phyloP scores from a whole-genome alignment of 768 basidiomycete species.

The Termitomyces sp. region DNA sequence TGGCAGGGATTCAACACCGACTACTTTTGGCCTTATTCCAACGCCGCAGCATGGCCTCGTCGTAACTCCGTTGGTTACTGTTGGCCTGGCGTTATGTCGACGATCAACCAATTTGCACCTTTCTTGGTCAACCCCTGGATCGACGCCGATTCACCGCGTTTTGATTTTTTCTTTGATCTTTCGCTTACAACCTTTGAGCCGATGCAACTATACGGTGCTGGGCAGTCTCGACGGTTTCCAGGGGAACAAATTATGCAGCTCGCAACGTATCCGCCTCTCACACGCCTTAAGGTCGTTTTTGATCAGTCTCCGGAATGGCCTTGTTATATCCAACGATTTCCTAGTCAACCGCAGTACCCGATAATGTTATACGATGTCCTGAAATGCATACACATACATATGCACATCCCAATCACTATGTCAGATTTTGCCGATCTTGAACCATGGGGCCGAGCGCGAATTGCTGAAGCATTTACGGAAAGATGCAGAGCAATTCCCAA shows the following conservation, averaged over 20 bases:
- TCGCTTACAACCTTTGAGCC: not conserved
- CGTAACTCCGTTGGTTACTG: not conserved
- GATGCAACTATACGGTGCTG: not conserved
- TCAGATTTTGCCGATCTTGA: not conserved
- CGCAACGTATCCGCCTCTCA: not conserved
- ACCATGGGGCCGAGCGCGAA: not conserved
- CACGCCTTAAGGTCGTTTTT: not conserved
- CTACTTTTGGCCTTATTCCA: not conserved
- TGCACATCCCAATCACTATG: not conserved
- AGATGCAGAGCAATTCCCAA: not conserved
- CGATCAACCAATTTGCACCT: not conserved
- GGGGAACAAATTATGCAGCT: not conserved
- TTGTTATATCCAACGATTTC: not conserved
- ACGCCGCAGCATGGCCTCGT: not conserved
- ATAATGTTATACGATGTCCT: conserved; percentile 1
- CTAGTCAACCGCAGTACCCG: not conserved
- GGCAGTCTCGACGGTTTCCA: not conserved
- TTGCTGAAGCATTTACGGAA: not conserved
- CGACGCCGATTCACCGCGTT: not conserved
- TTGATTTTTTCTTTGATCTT: conserved; percentile 4
- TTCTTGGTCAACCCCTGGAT: conserved; percentile 1
- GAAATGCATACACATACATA: not conserved
- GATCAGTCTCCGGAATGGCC: not conserved
- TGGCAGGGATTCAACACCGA: not conserved
- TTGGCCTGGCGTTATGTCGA: not conserved